Evolutionary conservation across 1,139 yeast species (phyloP), one percentile per base, ranked within the genome.

Genomic region (Pichia sp.): DNA sequence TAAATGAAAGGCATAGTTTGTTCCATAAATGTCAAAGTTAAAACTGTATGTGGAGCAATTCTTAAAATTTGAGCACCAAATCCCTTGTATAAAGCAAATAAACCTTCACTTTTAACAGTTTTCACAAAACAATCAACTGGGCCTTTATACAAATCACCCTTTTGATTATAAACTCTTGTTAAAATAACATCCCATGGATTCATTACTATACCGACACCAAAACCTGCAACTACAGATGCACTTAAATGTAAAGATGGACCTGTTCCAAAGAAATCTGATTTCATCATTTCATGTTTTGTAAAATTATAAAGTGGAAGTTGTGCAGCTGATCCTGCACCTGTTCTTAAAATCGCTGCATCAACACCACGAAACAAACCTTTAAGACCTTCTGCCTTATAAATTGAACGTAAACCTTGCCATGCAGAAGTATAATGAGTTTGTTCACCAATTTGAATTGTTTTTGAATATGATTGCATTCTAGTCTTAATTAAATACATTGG

Each of bases 141-240:
- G 5, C 94, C 95, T 46, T 68, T 73, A 65, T 91, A 91, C 45
- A 84, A 73, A 55, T 85, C 75, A 30, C 96, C 96, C 63, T 81
- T 86, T 62, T 91, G 97, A 63, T 91, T 91, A 65, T 89, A 91
- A 63, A 93, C 82, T 66, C 98, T 75, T 2, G 98, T 91, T 65
- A 91, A 70, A 41, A 91, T 76, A 41, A 91, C 97, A 62, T 91
- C 98, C 79, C 95, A 87, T 15, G 97, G 97, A 61, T 88, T 89
- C 96, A 93, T 89, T 30, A 86, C 96, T 27, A 89, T 70, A 41
- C 94, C 91, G 24, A 91, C 97, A 50, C 95, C 96, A 38, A 88
- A 64, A 34, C 98, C 98, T 7, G 96, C 82, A 50, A 74, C 68
- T 1, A 93, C 77, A 28, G 93, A 80, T 1, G 96, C 78, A 13